These are phyloP conservation scores for Mycosphaerella sp. DNA, from an alignment of 2,329 filamentous ascomycete genomes.

Conservation along the genomic window DNA sequence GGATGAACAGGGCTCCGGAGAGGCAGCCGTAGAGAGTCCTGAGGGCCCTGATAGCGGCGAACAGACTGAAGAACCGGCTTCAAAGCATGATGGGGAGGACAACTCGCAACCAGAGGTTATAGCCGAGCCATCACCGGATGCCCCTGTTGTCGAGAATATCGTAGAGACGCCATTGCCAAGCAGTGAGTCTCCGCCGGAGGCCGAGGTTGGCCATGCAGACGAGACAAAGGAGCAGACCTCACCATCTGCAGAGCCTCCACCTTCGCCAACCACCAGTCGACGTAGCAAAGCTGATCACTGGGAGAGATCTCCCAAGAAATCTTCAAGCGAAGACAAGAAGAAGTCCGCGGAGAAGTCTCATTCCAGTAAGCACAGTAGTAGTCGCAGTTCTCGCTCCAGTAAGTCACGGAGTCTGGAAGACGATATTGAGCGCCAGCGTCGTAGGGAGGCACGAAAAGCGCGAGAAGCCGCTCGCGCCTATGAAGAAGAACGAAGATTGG, in stretches of 20 bases:
- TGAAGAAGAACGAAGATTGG: constrained; percentile 20
- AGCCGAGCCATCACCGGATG: background rate
- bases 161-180: background rate
- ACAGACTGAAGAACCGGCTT: background rate
- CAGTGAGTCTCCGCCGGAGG: background rate
- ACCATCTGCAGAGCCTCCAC: constrained; percentile 7
- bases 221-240: background rate
- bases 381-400: constrained; percentile 15
- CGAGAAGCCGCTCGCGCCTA: constrained; percentile 20
- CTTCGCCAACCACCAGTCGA: constrained; percentile 23
- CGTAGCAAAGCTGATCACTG: constrained; percentile 24
- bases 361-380: constrained; percentile 21
- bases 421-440: constrained; percentile 17
- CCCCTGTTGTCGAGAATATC: background rate
- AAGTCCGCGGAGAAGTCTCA: constrained; percentile 15
- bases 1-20: no score
- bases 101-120: background rate
- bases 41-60: background rate
- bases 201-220: background rate
- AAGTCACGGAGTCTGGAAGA: constrained; percentile 18
- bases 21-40: no score
- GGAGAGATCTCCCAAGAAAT: constrained; percentile 21
- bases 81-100: background rate
- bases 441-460: constrained; percentile 19
- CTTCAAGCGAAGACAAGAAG: constrained; percentile 14